Evolutionary conservation across 257 asterid genomes (phyloP), one percentile per base, ranked within the genome.

Genomic region (Anisodus acutangulus): DNA sequence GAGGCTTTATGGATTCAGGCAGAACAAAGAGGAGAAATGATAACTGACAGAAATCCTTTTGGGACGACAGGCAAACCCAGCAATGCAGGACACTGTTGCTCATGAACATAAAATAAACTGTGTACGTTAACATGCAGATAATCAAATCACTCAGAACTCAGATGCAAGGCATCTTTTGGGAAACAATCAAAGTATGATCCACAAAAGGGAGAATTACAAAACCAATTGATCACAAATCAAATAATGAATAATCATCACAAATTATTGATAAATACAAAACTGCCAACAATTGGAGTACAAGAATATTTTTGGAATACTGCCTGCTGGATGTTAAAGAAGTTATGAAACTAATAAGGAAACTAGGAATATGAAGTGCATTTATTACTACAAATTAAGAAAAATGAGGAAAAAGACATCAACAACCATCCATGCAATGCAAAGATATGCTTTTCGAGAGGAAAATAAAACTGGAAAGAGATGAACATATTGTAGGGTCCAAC

Each of bases 1-100:
- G 78, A 68, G 54, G 78, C 35, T 41, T 69, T 16, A 17, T 16
- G 35, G 54, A 70, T 41, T 70, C 55, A 16, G 35, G 55, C 6
- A 8, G 26, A 70, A 70, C 78, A 41, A 41, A 70, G 54, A 70
- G 78, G 78, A 69, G 78, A 70, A 70, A 70, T 39, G 54, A 70
- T 41, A 41, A 69, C 55, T 41, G 55, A 70, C 35, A 41, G 55
- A 70, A 70, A 41, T 17, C 13, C 54, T 70, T 70, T 70, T 41
- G 78, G 55, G 78, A 41, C 1, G 35, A 39, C 35, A 41, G 35
- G 78, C 31, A 70, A 69, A 70, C 55, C 55, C 55, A 22, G 1
- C 31, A 43, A 69, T 69, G 78, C 31, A 70, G 78, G 35, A 70
- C 35, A n/a, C 19, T 68, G 31, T 12, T 4, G 8, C 35, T 70